Evolutionary conservation across 75 land plant species (phyloP).

Genomic region (Picea sitchensis): DNA sequence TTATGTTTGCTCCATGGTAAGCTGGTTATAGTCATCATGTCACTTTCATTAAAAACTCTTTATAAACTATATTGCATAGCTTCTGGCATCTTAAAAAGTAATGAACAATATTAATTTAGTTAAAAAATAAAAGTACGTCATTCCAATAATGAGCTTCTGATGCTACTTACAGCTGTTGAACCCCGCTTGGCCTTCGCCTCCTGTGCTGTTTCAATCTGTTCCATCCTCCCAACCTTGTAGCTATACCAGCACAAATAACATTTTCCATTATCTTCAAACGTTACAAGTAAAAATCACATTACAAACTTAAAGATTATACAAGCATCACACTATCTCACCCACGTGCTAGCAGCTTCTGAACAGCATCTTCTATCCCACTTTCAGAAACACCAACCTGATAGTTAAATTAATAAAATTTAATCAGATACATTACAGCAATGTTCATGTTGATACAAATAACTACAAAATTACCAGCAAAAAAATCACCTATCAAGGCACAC

Average conservation of each 20-base stretch:
- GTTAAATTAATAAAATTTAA: not conserved
- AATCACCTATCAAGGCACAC: not conserved
- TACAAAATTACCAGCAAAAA: not conserved
- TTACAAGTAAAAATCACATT: not conserved
- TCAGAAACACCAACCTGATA: constrained; percentile 90
- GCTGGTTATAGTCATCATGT: not conserved
- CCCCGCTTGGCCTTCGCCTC: constrained; percentile 81
- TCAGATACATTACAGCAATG: not conserved
- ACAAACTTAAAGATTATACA: not conserved
- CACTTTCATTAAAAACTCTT: not conserved
- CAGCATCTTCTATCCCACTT: constrained; percentile 95
- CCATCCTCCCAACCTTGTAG: constrained; percentile 92
- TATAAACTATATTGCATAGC: not conserved
- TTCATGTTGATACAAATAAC: not conserved
- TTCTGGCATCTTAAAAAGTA: not conserved
- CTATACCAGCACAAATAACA: constrained; percentile 24
- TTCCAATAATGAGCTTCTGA: not conserved
- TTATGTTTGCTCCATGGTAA: not conserved
- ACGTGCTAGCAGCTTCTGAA: constrained; percentile 74
- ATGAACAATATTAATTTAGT: not conserved
- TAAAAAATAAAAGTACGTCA: not conserved
- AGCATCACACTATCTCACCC: constrained; percentile 54
- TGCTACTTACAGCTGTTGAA: constrained; percentile 66
- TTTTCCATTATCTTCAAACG: not conserved
- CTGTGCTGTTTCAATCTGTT: constrained; percentile 83